Evolutionary conservation across 805 yeast species (phyloP), one percentile per base, ranked within the genome.

Genomic region (Cyberlindnera xylosilytica): DNA sequence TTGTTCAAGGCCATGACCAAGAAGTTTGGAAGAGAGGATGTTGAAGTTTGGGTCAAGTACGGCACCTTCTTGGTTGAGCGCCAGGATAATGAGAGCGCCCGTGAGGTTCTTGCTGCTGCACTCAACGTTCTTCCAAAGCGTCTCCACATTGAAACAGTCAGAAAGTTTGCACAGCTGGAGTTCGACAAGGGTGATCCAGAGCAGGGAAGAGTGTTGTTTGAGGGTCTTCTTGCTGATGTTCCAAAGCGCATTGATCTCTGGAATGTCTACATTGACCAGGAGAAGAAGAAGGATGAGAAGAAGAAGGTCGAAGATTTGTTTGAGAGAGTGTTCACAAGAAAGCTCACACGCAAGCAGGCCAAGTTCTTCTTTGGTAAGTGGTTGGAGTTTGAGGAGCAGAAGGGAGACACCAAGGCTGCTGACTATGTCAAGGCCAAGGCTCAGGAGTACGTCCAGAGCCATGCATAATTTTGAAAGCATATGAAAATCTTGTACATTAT

Each of bases 241-340:
- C 93, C 97, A 41, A 88, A 88, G 73, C 79, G 95, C 67, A 78
- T 87, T 48, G 99, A 91, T 64, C 65, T 91, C 48, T 91, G 98
- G 98, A 90, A 86, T 58, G 95, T 91, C 31, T 91, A 89, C 65
- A 76, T 91, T 51, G 99, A 91, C 63, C 95, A 87, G 63, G 98
- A 91, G 64, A 81, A 87, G 56, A 89, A 87, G 65, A 60, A 65
- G 22, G 77, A 74, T 40, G 83, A 80, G 39, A 81, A 81, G 64
- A 68, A 69, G 52, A 82, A 79, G 62, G 84, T 81, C 28, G 91
- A 83, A 58, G 84, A 78, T 16, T 69, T 91, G 47, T 90, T 89
- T 54, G 96, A 90, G 63, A 78, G 98, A 62, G 87, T 84, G 3
- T 57, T 85, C 33, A 58, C 72, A 24, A 68, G 63, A 50, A 87